Conservation (phyloP, 495 filamentous ascomycete species). For the Neurospora sp. region DNA sequence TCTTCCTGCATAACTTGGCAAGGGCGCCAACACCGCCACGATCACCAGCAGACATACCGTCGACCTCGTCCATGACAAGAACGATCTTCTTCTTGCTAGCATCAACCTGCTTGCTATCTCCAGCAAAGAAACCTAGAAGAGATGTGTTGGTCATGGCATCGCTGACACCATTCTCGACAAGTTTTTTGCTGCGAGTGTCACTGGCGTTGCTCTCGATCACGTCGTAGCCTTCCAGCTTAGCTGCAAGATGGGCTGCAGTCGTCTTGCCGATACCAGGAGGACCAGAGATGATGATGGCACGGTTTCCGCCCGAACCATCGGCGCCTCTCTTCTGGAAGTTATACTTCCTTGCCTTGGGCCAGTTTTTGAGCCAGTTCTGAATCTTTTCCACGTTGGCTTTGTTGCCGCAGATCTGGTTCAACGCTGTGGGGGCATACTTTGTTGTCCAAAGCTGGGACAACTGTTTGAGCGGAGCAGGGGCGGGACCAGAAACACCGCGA, state of each 20-base stretch:
- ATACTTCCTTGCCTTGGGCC: slow-evolving; percentile 61
- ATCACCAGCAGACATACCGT: slow-evolving; percentile 97
- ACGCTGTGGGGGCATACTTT: slow-evolving; percentile 81
- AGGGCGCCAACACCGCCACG: slow-evolving; percentile 91
- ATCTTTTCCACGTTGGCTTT: slow-evolving; percentile 84
- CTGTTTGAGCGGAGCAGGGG: slow-evolving; percentile 30
- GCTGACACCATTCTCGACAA: slow-evolving; percentile 76
- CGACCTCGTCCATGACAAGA: slow-evolving; percentile 97
- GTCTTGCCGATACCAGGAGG: slow-evolving; percentile 98
- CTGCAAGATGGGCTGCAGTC: slow-evolving; percentile 89
- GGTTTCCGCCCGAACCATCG: slow-evolving; percentile 67
- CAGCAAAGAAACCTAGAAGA: slow-evolving; percentile 85
- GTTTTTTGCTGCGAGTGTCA: slow-evolving; percentile 94
- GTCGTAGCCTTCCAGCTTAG: slow-evolving; percentile 87
- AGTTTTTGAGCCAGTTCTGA: slow-evolving; percentile 74
- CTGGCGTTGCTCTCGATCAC: slow-evolving; percentile 92
- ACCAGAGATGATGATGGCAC: slow-evolving; percentile 86
- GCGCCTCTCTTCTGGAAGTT: slow-evolving; percentile 70
- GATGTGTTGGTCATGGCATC: slow-evolving; percentile 92
- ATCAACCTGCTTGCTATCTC: slow-evolving; percentile 69
- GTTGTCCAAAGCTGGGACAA: slow-evolving; percentile 82
- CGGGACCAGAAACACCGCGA: slow-evolving; percentile 25
- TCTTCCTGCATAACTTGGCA: slow-evolving; percentile 88
- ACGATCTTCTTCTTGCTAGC: slow-evolving; percentile 80
- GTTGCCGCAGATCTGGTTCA: slow-evolving; percentile 90